Evolutionary conservation across 257 asterid genomes (phyloP), one percentile per base, ranked within the genome.

Genomic region (Solanum bulbocastanum): DNA sequence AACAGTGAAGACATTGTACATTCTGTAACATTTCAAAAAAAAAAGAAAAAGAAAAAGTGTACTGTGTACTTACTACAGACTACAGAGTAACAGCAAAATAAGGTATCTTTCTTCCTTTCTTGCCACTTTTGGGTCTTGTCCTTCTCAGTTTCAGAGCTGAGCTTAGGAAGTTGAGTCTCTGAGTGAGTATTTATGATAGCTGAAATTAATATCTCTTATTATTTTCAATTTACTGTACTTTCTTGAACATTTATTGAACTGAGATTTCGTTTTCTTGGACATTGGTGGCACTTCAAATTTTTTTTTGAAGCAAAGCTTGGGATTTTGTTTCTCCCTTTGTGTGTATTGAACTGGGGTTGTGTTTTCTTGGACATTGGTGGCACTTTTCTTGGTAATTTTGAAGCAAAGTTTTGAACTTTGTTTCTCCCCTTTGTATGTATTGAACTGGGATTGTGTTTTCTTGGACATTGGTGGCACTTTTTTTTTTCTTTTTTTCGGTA

Each of bases 51-150:
- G 22, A 35, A 33, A 8, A 4, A 20, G 81, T 73, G 32, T 74
- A 37, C 83, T 75, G 49, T 75, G 83, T 75, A 11, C n/a, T 37
- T 87, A 86, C 72, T 39, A 9, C 22, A 44, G 87, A 86, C 85
- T 40, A n/a, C 83, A 23, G 83, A 37, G 83, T 35, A 75, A 15
- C 83, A 76, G 37, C 23, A 89, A 88, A 86, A 62, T 69, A 60
- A 86, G 90, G 93, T 88, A 89, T 88, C 87, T 86, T 87, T 88
- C 83, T 42, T 86, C 74, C 66, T 88, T 87, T 44, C 84, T 40
- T 81, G 3, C 85, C 1, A 18, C 68, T 81, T 81, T 81, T 81
- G 40, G 66, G 84, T 81, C 40, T 81, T 91, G 86, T 88, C 84
- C 86, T 90, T 81, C 66, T 81, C 85, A 46, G 66, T 46, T 81